Evolutionary conservation across 2,329 filamentous ascomycete genomes (phyloP).

Genomic region (Ophiocordyceps robertsii): DNA sequence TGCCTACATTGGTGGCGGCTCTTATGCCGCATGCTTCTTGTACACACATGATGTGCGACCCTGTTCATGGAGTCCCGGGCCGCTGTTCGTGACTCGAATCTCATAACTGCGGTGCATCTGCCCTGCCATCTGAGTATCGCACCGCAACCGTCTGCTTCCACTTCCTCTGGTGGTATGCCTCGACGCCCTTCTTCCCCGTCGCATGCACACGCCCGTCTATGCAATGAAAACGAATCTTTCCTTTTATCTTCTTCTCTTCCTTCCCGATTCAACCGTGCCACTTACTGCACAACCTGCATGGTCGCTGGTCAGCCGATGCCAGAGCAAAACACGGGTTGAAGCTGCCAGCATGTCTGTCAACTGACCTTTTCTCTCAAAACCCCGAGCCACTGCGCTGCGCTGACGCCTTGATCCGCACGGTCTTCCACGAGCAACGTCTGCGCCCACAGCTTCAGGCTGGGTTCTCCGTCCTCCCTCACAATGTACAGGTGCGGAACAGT

Average conservation of each 20-base stretch:
- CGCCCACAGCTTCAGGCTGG: slow-evolving; percentile 88
- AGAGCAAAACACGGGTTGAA: background rate
- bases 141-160: too few relatives aligned
- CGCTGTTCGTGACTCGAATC: too few relatives aligned
- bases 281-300: slow-evolving; percentile 2
- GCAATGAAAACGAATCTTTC: background rate
- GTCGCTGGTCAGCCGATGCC: background rate
- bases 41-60: too few relatives aligned
- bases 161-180: too few relatives aligned
- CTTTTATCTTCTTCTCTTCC: background rate
- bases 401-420: slow-evolving; percentile 84
- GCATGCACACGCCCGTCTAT: background rate
- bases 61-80: too few relatives aligned
- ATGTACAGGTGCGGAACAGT: slow-evolving; percentile 87
- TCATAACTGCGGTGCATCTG: too few relatives aligned
- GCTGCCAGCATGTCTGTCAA: slow-evolving; percentile 2
- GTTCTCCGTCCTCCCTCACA: slow-evolving; percentile 90
- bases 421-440: slow-evolving; percentile 94
- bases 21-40: too few relatives aligned
- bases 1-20: too few relatives aligned
- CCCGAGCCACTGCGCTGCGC: slow-evolving; percentile 87
- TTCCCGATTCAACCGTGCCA: background rate
- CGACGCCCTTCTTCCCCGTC: background rate
- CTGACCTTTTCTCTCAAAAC: slow-evolving; percentile 84
- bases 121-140: too few relatives aligned